Evolutionary conservation across 305 asterid genomes (phyloP), one percentile per base, ranked within the genome.

Genomic region (Fraxinus baroniana): DNA sequence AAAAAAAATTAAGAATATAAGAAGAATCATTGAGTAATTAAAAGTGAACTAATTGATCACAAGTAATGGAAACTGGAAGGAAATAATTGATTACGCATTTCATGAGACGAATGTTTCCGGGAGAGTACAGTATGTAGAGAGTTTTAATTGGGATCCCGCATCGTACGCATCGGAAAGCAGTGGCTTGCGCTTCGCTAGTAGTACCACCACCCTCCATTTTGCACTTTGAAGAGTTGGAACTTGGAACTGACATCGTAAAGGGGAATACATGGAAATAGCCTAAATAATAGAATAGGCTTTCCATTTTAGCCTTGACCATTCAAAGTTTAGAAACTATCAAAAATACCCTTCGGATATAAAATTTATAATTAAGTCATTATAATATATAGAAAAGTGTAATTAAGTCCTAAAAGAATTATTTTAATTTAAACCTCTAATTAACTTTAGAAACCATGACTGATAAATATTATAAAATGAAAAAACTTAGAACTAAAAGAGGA

Each of bases 71-170:
- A 70, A 70, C 75, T 70, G 1, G 9, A 22, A 80, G 57, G 70
- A 78, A 55, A 62, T 9, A 33, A 37, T 5, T 74, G 37, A 62
- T 82, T 91, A 94, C 98, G 20, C 98, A 95, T 95, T 89, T 91
- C 89, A 90, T 89, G 87, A 95, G 97, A 46, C 98, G 98, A 85
- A 95, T 95, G 72, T 95, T 95, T 84, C 98, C 98, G 0, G 98
- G 98, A 46, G 98, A 95, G 86, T 95, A 95, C 88, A 92, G 97
- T 78, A 94, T 90, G 91, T 89, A 93, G 46, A 95, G 97, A 60
- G 91, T 85, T 66, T 87, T 86, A 71, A 92, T 83, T 5, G 95
- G 91, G 79, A 83, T 90, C 26, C 95, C 96, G 85, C 98, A 95
- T 84, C 86, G 89, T 84, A 92, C 94, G 37, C 98, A 95, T 81